Evolutionary conservation across 2,329 filamentous ascomycete species (phyloP), one percentile per base, ranked within the genome.

Genomic region (Sclerotinia glacialis): DNA sequence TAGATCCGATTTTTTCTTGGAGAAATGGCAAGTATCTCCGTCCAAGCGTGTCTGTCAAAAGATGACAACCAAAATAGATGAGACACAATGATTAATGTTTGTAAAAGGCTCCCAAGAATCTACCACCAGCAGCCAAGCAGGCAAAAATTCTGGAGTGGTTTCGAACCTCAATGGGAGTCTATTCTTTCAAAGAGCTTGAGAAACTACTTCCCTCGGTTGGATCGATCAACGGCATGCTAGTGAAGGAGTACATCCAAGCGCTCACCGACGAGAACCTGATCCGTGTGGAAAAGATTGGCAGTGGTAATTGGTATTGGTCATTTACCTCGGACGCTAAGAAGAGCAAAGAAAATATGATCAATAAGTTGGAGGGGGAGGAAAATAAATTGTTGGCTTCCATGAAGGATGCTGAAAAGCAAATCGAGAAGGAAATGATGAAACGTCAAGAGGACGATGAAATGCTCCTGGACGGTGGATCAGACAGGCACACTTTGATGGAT

Each of bases 221-320:
- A 7, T 85, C 84, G 12, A 86, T 90, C 78, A 87, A 85, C 71
- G 80, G 82, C 69, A 88, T 89, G 82, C 85, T 87, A 74, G 85
- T 88, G 55, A 89, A 88, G 76, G 88, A 90, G 72, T 88, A 86
- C 73, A 78, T 90, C 23, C 86, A 88, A 74, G 79, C 82, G 5
- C 81, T 90, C 26, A 78, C 80, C 11, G 86, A 89, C 72, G 88
- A 90, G 66, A 81, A 80, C 72, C 82, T 83, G 71, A 83, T 90
- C 68, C 82, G 82, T 23, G 83, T 88, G 37, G 87, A 90, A 78
- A 90, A 89, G 76, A 90, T 90, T 72, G 88, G 87, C 53, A 87
- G 82, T 69, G 87, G 86, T 37, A 90, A 90, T 75, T 90, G 87
- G 87, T 90, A 89, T 78, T 90, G 88, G 88, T 83, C 82, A 69